These are phyloP conservation scores for Pyrrhoderma lamaoense DNA, from an alignment of 1,284 basidiomycete species.

Conservation along the genomic window DNA sequence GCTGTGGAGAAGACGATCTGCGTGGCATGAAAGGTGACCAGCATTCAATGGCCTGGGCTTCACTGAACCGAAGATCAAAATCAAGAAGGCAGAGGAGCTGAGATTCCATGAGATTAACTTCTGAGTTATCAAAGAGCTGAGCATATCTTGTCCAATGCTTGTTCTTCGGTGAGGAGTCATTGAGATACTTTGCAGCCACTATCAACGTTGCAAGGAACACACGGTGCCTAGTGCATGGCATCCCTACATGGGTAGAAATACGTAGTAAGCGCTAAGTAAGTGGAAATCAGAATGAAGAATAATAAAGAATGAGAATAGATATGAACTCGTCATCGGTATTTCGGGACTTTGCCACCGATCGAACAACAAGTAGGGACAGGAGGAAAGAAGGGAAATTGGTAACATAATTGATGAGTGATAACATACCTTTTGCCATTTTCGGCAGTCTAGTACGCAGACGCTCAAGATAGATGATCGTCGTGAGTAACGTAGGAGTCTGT, in stretches of 20 bases:
- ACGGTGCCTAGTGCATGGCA: conserved; percentile 89
- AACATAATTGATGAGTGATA: neutral
- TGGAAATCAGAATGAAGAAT: conserved; percentile 1
- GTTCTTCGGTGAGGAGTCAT: conserved; percentile 95
- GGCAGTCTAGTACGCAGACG: conserved; percentile 79
- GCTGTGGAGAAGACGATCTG: conserved; percentile 28
- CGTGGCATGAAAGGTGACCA: conserved; percentile 56
- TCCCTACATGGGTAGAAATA: too few species aligned
- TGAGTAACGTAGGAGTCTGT: conserved; percentile 85
- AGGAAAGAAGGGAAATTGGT: too few species aligned
- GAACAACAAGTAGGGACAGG: too few species aligned
- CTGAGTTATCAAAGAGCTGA: conserved; percentile 62
- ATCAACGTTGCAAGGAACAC: conserved; percentile 95
- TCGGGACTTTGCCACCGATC: too few species aligned
- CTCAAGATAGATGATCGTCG: conserved; percentile 91
- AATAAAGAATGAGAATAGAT: neutral
- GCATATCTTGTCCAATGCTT: conserved; percentile 86
- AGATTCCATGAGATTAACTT: conserved; percentile 95
- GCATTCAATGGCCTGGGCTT: conserved; percentile 59
- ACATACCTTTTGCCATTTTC: conserved; percentile 74
- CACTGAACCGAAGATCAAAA: conserved; percentile 83
- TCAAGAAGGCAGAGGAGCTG: conserved; percentile 86
- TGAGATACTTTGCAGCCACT: conserved; percentile 95
- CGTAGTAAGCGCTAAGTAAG: too few species aligned
- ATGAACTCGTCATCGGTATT: too few species aligned